Conservation (phyloP, 2,329 filamentous ascomycete genomes). For the Colletotrichum coccodes region DNA sequence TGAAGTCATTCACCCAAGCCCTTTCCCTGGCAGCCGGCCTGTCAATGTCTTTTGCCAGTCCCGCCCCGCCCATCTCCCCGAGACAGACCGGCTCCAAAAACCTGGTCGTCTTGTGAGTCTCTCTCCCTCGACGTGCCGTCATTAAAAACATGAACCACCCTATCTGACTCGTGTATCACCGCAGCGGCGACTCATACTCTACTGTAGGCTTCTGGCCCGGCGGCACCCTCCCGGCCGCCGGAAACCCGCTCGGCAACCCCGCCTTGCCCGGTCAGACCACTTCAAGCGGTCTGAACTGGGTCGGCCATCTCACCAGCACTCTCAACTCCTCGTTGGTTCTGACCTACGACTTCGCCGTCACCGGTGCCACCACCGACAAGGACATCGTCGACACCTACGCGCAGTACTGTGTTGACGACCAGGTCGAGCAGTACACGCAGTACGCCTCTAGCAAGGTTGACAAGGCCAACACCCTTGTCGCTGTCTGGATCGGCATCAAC, state of each 20-base stretch:
- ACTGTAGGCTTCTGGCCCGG: constrained; percentile 65
- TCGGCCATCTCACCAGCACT: constrained; percentile 54
- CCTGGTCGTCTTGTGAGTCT: constrained; percentile 24
- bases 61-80: not conserved
- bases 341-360: constrained; percentile 61
- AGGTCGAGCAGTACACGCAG: constrained; percentile 54
- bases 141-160: too few relatives aligned
- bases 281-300: constrained; percentile 58
- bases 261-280: constrained; percentile 58
- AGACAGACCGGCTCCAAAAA: constrained; percentile 19
- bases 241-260: constrained; percentile 71
- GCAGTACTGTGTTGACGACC: constrained; percentile 63
- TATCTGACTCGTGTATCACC: not conserved
- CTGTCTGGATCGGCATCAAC: constrained; percentile 66
- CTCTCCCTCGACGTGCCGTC: not conserved
- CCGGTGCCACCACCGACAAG: constrained; percentile 61
- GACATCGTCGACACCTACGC: constrained; percentile 58
- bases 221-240: constrained; percentile 58
- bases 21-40: constrained; percentile 24
- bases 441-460: constrained; percentile 51
- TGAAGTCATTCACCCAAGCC: constrained; percentile 20
- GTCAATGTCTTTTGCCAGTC: constrained; percentile 24
- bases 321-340: constrained; percentile 54
- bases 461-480: constrained; percentile 53
- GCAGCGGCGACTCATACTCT: constrained; percentile 68